These are phyloP conservation scores for Ceratocystis ficicola DNA, from an alignment of 2,329 filamentous ascomycete species.

Conservation along the genomic window DNA sequence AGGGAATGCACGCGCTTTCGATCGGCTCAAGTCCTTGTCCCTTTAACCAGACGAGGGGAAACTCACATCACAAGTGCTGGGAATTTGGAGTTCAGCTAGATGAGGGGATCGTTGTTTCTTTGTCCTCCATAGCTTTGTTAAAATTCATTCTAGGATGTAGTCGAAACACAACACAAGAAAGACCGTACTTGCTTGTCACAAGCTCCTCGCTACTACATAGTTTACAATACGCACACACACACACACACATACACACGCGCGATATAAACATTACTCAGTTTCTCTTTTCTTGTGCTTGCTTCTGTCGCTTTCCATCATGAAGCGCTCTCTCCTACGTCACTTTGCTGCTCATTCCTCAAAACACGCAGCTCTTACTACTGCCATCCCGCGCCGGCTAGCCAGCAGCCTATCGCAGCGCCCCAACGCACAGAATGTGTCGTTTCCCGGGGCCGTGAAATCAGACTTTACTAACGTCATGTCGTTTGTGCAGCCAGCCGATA, in stretches of 20 bases:
- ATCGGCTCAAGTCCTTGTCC: background rate
- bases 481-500: constrained; percentile 62
- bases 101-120: background rate
- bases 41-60: background rate
- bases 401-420: constrained; percentile 45
- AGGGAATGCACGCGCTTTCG: background rate
- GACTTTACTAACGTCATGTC: constrained; percentile 72
- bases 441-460: constrained; percentile 90
- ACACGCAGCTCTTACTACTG: background rate
- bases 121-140: too few species aligned
- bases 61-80: background rate
- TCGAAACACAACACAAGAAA: too few species aligned
- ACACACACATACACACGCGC: too few species aligned
- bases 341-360: background rate
- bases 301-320: background rate
- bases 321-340: constrained; percentile 3
- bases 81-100: background rate
- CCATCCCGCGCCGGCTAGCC: constrained; percentile 21
- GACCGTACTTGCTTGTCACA: too few species aligned
- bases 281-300: too few species aligned
- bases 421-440: constrained; percentile 49
- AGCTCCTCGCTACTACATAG: too few species aligned
- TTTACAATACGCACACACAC: too few species aligned
- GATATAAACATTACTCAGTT: too few species aligned
- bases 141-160: too few species aligned